Evolutionary conservation across 1,139 yeast genomes (phyloP).

Genomic region (Zhuliangozyma parablackwelliae): DNA sequence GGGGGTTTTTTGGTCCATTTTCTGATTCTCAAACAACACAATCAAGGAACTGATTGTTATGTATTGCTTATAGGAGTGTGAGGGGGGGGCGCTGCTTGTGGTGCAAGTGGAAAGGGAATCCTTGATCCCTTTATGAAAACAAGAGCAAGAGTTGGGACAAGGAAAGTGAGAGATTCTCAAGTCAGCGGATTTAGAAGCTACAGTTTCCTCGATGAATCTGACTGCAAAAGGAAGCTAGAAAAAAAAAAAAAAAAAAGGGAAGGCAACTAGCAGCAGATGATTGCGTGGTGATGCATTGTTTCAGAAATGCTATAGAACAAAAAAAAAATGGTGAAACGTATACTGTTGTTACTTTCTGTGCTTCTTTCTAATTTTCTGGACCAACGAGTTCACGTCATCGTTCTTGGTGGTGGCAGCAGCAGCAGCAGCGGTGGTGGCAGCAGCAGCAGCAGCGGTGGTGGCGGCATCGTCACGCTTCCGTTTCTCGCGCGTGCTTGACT

Average conservation of each 20-base stretch:
- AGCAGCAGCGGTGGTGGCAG: background rate
- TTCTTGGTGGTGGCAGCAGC: background rate
- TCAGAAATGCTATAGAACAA: background rate
- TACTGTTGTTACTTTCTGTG: conserved; percentile 6
- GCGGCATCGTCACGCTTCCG: conserved; percentile 6
- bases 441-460: conserved; percentile 1
- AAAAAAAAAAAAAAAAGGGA: too few relatives aligned
- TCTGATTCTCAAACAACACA: too few relatives aligned
- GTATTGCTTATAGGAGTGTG: too few relatives aligned
- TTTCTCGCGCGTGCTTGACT: conserved; percentile 4
- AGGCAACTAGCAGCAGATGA: too few relatives aligned
- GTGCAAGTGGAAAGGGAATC: too few relatives aligned
- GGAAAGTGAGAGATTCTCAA: background rate
- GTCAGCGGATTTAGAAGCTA: background rate
- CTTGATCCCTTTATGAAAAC: too few relatives aligned
- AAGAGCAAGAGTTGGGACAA: too few relatives aligned
- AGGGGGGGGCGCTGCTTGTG: too few relatives aligned
- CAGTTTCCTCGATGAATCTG: background rate
- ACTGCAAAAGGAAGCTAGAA: too few relatives aligned
- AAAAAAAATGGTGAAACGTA: background rate
- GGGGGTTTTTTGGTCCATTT: too few relatives aligned
- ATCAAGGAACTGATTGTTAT: too few relatives aligned
- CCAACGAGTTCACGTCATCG: conserved; percentile 22
- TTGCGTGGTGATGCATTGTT: background rate
- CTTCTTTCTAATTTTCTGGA: conserved; percentile 35